Evolutionary conservation across 2,329 filamentous ascomycete genomes (phyloP), one percentile per base, ranked within the genome.

Genomic region (Sarocladium brachiariae): DNA sequence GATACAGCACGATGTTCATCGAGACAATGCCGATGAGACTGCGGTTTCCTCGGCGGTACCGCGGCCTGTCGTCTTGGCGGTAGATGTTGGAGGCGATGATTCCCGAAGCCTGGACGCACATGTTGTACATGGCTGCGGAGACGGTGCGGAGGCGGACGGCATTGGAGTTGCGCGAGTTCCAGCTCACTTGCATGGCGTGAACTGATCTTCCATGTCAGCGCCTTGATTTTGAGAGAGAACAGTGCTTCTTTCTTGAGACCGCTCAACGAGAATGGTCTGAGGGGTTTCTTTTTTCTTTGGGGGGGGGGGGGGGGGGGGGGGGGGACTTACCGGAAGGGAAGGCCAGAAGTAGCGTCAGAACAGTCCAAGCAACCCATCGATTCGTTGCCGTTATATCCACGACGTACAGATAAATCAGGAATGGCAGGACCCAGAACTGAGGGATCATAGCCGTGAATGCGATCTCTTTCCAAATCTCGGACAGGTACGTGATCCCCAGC

Each of bases 41-140:
- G 37, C 68, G 71, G 56, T 84, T 83, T 1, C 79, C 81, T 1
- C 71, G 41, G 2, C 47, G 39, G 23, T 54, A 59, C 18, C 52
- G 50, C 0, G 57, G 56, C 11, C 52, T 53, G 19, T 59, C 57
- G 10, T 52, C 58, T 21, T 58, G 53, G 3, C 67, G 62, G 52
- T 70, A 72, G 9, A 72, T 67, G 52, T 73, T 72, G 27, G 65
- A 63, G 1, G 61, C 56, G 47, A 71, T 70, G 27, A 75, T 69
- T 1, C 61, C 64, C n/a, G 66, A 64, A 0, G 67, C 64, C 56
- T 76, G 73, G 2, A 71, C 67, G 24, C 65, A 70, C 71, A 76
- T 76, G 58, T 84, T 85, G 63, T 85, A 85, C n/a, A 80, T 65
- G 0, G 80, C 82, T 0, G 79, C 76, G 0, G 79, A 78, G 3